Evolutionary conservation across 768 basidiomycete species (phyloP).

Genomic region (Auriculariales sp.): DNA sequence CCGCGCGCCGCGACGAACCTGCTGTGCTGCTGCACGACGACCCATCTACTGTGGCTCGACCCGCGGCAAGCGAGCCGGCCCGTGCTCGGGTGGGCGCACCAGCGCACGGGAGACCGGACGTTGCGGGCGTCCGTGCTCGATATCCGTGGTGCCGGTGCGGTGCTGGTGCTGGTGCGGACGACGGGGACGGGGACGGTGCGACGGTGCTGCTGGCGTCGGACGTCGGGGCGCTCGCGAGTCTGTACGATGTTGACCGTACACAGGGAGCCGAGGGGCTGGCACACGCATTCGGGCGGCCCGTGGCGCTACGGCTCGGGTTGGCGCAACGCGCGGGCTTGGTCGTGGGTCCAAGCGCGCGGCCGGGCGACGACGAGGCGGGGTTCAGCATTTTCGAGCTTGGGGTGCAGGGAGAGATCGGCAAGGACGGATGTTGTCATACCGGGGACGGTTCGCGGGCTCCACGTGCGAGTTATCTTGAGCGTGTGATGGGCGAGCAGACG

Average conservation of each 20-base stretch:
- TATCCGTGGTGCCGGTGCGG: too few species aligned
- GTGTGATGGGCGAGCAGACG: background rate
- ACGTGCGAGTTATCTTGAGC: too few species aligned
- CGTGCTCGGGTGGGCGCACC: constrained; percentile 46
- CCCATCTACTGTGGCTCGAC: constrained; percentile 57
- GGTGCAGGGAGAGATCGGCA: constrained; percentile 21
- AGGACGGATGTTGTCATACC: too few species aligned
- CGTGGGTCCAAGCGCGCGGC: constrained; percentile 17
- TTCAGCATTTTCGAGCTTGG: constrained; percentile 32
- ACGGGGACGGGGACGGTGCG: constrained; percentile 23
- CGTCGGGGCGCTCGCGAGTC: constrained; percentile 39
- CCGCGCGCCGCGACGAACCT: constrained; percentile 23
- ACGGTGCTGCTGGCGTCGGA: constrained; percentile 30
- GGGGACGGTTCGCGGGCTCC: too few species aligned
- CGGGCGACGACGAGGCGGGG: constrained; percentile 8
- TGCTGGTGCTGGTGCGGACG: too few species aligned
- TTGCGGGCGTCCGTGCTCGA: too few species aligned
- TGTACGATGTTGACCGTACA: constrained; percentile 43
- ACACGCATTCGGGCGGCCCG: constrained; percentile 22
- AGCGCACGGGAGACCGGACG: constrained; percentile 43
- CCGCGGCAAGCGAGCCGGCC: constrained; percentile 40
- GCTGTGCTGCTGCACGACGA: constrained; percentile 43
- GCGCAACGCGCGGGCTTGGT: constrained; percentile 16
- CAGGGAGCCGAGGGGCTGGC: constrained; percentile 22
- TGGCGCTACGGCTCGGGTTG: constrained; percentile 31